phyloP scores from a whole-genome alignment of 2,329 filamentous ascomycete species.

The Sordariomycetes sp. region DNA sequence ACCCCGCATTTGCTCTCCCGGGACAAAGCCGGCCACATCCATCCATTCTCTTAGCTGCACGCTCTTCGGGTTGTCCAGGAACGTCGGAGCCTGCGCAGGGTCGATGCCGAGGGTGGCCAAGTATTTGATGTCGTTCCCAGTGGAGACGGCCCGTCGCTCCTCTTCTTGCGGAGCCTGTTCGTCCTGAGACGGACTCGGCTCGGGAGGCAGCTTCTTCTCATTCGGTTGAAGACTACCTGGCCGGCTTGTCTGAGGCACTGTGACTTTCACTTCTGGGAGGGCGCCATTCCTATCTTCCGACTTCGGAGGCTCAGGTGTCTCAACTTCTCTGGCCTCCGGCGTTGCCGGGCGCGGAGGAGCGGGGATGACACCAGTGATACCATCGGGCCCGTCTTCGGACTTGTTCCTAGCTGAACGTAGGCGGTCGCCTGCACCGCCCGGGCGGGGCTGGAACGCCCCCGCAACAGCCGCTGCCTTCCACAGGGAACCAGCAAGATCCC shows the following conservation, averaged over 20 bases:
- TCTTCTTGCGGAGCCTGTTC: conserved; percentile 28
- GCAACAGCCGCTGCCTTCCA: conserved; percentile 68
- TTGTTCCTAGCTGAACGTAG: conserved; percentile 53
- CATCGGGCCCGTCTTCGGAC: conserved; percentile 64
- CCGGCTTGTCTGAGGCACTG: conserved; percentile 31
- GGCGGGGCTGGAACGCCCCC: conserved; percentile 67
- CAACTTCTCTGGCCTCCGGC: conserved; percentile 11
- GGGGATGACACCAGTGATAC: conserved; percentile 79
- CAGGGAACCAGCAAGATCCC: conserved; percentile 65
- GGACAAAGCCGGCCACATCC: conserved; percentile 81
- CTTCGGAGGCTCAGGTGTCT: conserved; percentile 13
- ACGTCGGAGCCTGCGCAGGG: conserved; percentile 27
- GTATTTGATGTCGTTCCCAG: conserved; percentile 69
- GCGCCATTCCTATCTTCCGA: conserved; percentile 21
- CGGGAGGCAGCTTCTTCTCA: background rate
- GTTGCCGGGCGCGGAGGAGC: conserved; percentile 46
- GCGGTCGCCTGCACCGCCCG: conserved; percentile 76
- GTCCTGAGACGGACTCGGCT: conserved; percentile 4
- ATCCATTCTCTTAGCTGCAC: conserved; percentile 74
- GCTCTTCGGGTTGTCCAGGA: conserved; percentile 62
- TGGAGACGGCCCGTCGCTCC: conserved; percentile 49
- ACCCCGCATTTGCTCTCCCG: conserved; percentile 61
- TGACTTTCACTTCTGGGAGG: conserved; percentile 49
- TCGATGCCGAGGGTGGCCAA: conserved; percentile 71
- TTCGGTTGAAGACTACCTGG: conserved; percentile 26